Conservation (phyloP, 139 green algal genomes). For the Trebouxia sp. region DNA sequence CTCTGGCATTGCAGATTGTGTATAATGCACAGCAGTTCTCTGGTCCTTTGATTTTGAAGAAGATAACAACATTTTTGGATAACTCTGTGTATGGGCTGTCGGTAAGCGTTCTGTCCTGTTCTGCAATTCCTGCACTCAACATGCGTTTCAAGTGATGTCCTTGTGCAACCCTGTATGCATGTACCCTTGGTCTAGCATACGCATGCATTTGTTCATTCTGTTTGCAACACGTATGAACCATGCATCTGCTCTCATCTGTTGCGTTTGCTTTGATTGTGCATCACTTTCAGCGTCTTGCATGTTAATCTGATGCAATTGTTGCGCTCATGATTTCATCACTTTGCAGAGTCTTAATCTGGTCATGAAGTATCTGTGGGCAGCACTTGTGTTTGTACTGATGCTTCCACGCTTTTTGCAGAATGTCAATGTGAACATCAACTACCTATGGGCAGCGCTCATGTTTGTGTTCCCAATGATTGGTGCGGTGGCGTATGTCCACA, state of each 20-base stretch:
- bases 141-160: neutral
- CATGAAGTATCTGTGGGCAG: neutral
- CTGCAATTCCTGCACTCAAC: neutral
- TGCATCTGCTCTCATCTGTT: neutral
- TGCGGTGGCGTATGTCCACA: slow-evolving; percentile 37
- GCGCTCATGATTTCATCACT: neutral
- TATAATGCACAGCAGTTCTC: slow-evolving; percentile 50
- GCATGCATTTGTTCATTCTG: too few relatives aligned
- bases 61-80: slow-evolving; percentile 46
- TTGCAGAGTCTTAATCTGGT: neutral
- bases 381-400: neutral
- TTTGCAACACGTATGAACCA: too few relatives aligned
- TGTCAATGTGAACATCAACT: slow-evolving; percentile 28
- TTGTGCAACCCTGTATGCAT: too few relatives aligned
- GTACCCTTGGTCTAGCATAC: too few relatives aligned
- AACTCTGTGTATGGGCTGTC: neutral
- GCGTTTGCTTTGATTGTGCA: neutral
- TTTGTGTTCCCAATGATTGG: slow-evolving; percentile 55
- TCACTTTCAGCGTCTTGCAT: neutral
- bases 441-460: slow-evolving; percentile 48
- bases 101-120: neutral
- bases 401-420: slow-evolving; percentile 19
- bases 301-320: neutral
- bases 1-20: slow-evolving; percentile 41
- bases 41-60: slow-evolving; percentile 49